These are phyloP conservation scores for Annulohypoxylon maeteangense DNA, from an alignment of 495 filamentous ascomycete genomes.

Conservation along the genomic window DNA sequence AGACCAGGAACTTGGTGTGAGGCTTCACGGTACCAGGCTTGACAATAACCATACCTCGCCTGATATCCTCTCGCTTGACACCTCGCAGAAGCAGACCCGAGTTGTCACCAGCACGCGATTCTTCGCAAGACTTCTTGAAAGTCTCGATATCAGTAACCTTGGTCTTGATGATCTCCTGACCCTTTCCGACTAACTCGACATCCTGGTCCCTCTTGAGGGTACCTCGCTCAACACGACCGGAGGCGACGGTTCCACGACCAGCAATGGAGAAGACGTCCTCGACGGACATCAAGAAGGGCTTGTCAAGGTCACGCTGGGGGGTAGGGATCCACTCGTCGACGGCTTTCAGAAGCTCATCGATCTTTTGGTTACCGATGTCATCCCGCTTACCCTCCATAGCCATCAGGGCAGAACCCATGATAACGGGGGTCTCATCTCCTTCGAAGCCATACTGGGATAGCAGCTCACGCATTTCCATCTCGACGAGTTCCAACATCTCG, in stretches of 20 bases:
- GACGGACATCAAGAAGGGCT: conserved; percentile 98
- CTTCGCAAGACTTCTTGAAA: conserved; percentile 98
- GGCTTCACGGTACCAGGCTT: conserved; percentile 81
- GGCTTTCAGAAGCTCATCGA: conserved; percentile 87
- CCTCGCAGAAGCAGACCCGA: conserved; percentile 96
- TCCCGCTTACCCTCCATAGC: conserved; percentile 88
- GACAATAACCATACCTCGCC: conserved; percentile 91
- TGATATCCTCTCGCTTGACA: conserved; percentile 91
- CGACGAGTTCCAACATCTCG: conserved; percentile 99
- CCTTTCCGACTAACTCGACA: conserved; percentile 91
- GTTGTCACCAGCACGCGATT: conserved; percentile 95
- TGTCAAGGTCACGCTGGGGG: conserved; percentile 88
- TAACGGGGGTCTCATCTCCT: conserved; percentile 95
- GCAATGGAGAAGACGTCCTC: conserved; percentile 99
- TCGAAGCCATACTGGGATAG: conserved; percentile 93
- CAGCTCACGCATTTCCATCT: conserved; percentile 99
- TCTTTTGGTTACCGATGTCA: conserved; percentile 85
- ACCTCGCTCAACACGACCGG: conserved; percentile 97
- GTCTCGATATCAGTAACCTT: conserved; percentile 99
- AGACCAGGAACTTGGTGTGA: conserved; percentile 89
- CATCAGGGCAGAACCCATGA: conserved; percentile 95
- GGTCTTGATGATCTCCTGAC: conserved; percentile 82
- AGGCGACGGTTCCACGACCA: conserved; percentile 95
- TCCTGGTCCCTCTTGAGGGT: conserved; percentile 89
- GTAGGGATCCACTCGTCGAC: conserved; percentile 98